phyloP scores from a whole-genome alignment of 176 grass and related monocot species.

The Oryza glumipatula region DNA sequence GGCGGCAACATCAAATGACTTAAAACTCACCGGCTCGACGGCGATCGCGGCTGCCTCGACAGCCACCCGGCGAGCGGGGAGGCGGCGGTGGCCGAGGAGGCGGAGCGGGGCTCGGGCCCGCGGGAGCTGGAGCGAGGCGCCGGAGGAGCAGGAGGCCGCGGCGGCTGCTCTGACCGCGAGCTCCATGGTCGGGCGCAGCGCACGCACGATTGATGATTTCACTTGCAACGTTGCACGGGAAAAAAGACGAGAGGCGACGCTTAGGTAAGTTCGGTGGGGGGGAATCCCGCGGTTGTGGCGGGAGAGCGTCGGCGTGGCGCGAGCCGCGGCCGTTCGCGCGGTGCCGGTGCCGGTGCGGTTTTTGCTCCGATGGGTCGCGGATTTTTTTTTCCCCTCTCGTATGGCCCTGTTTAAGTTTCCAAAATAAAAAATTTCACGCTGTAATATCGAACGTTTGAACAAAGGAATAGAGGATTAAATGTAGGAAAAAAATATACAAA shows the following conservation, averaged over 20 bases:
- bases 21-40: slow-evolving; percentile 51
- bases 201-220: no score
- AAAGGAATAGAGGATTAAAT: no score
- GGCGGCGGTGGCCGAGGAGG: background rate
- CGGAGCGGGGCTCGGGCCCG: background rate
- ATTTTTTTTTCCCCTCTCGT: no score
- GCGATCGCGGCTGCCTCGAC: slow-evolving; percentile 21
- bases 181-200: slow-evolving; percentile 40
- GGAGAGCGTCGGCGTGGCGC: slow-evolving; percentile 28
- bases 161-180: slow-evolving; percentile 20
- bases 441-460: no score
- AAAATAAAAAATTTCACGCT: no score
- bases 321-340: slow-evolving; percentile 2
- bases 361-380: background rate
- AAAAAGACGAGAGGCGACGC: background rate
- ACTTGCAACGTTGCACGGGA: background rate
- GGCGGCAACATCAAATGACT: background rate
- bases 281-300: slow-evolving; percentile 19
- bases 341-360: background rate
- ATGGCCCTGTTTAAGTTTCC: no score
- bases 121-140: slow-evolving; percentile 8
- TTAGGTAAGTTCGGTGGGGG: no score
- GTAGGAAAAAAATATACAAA: no score
- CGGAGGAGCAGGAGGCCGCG: slow-evolving; percentile 17
- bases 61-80: slow-evolving; percentile 29